phyloP scores from a whole-genome alignment of 2,329 filamentous ascomycete species.

The Orbilia blumenaviensis region DNA sequence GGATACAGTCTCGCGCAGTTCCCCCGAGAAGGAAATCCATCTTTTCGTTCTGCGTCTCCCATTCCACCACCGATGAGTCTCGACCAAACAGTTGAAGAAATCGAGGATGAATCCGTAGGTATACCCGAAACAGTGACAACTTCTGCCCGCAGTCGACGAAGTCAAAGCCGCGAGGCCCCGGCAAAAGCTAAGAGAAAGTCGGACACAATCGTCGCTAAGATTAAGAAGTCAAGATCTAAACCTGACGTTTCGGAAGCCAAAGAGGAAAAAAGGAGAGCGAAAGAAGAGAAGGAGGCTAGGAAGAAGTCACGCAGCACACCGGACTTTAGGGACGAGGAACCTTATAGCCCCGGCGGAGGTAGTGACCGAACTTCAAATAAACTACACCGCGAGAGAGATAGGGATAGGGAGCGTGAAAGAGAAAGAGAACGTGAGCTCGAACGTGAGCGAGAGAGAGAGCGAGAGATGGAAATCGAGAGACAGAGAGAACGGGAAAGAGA shows the following conservation, averaged over 20 bases:
- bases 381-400: slow-evolving; percentile 15
- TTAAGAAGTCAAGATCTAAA: slow-evolving; percentile 47
- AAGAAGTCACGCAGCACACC: slow-evolving; percentile 47
- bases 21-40: slow-evolving; percentile 91
- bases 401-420: slow-evolving; percentile 4
- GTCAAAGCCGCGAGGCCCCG: slow-evolving; percentile 34
- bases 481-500: slow-evolving; percentile 6
- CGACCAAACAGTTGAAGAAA: slow-evolving; percentile 31
- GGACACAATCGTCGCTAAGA: slow-evolving; percentile 14
- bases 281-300: slow-evolving; percentile 39
- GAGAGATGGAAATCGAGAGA: slow-evolving; percentile 2
- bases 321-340: slow-evolving; percentile 46
- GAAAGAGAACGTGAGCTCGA: slow-evolving; percentile 17
- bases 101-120: slow-evolving; percentile 34
- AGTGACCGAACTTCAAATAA: slow-evolving; percentile 36
- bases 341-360: slow-evolving; percentile 25
- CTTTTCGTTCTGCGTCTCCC: slow-evolving; percentile 93
- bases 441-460: slow-evolving; percentile 1
- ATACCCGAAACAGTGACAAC: slow-evolving; percentile 37
- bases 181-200: slow-evolving; percentile 49
- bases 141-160: slow-evolving; percentile 41
- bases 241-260: slow-evolving; percentile 35
- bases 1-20: slow-evolving; percentile 96
- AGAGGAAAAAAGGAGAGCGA: slow-evolving; percentile 34
- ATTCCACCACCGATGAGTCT: slow-evolving; percentile 78